phyloP scores from a whole-genome alignment of 2,329 filamentous ascomycete species.

The Colletotrichum abscissum region DNA sequence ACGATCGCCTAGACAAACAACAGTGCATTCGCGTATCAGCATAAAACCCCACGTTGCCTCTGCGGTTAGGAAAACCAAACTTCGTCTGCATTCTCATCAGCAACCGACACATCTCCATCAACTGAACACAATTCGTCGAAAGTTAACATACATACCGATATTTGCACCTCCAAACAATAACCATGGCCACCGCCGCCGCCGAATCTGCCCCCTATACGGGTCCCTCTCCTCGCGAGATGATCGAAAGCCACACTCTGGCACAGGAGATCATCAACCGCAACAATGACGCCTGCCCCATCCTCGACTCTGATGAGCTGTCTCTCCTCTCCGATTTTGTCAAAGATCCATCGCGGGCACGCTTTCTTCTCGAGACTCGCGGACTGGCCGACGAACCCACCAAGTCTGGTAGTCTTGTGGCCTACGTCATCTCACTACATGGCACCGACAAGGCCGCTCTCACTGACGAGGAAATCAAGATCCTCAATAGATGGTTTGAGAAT shows the following conservation, averaged over 20 bases:
- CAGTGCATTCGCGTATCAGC: neutral
- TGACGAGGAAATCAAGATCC: conserved; percentile 19
- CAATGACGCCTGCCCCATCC: conserved; percentile 25
- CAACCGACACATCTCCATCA: neutral
- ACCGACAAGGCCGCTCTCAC: conserved; percentile 24
- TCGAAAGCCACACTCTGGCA: conserved; percentile 34
- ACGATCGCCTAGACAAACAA: neutral
- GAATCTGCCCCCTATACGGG: conserved; percentile 31
- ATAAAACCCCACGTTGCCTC: neutral
- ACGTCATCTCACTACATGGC: conserved; percentile 28
- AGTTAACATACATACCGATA: neutral
- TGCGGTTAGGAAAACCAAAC: neutral
- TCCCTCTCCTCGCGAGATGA: conserved; percentile 31
- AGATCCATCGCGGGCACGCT: neutral
- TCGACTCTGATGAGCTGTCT: conserved; percentile 27
- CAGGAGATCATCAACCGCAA: conserved; percentile 36
- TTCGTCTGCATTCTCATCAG: neutral
- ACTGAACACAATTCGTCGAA: no score
- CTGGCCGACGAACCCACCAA: neutral
- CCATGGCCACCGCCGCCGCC: conserved; percentile 3
- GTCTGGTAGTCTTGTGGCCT: conserved; percentile 24
- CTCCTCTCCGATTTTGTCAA: conserved; percentile 26
- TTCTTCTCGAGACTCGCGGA: conserved; percentile 13
- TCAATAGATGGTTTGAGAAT: conserved; percentile 33
- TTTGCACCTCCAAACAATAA: neutral